A percentile compares a stretch with the other conserved stretches of the same genome.
Evolutionary conservation across 176 grass and related monocot genomes (phyloP).

Genomic region (Carex littledalei): DNA sequence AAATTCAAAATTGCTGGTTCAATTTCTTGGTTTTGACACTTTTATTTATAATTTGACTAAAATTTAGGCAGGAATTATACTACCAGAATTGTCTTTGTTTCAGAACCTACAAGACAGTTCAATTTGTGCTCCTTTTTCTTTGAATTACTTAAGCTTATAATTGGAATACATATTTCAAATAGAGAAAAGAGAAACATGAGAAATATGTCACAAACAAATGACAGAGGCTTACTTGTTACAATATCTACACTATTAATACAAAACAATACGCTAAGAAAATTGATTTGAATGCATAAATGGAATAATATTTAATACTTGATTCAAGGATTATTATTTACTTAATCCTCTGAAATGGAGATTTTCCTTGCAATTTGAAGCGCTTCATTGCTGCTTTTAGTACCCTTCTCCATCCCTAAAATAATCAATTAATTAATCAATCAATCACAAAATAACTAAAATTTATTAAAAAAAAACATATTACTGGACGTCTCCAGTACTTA

Average conservation of each 20-base stretch:
- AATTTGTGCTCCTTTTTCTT: background rate
- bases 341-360: slow-evolving; percentile 24
- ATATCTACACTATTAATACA: background rate
- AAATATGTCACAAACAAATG: no score
- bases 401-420: slow-evolving; percentile 18
- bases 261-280: background rate
- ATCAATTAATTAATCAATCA: background rate
- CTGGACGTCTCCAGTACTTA: no score
- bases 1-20: background rate
- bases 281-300: background rate
- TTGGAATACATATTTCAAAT: no score
- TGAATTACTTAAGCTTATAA: no score
- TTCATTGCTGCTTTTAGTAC: slow-evolving; percentile 14
- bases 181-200: no score
- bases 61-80: no score
- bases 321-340: background rate
- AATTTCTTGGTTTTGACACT: background rate
- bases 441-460: background rate
- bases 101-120: background rate
- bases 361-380: slow-evolving; percentile 18
- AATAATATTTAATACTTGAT: background rate
- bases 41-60: background rate
- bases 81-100: background rate
- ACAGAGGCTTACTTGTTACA: background rate
- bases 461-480: background rate